Base-by-base conservation (phyloP, 2,329 filamentous ascomycete genomes). In the Karstenula rhodostoma region DNA sequence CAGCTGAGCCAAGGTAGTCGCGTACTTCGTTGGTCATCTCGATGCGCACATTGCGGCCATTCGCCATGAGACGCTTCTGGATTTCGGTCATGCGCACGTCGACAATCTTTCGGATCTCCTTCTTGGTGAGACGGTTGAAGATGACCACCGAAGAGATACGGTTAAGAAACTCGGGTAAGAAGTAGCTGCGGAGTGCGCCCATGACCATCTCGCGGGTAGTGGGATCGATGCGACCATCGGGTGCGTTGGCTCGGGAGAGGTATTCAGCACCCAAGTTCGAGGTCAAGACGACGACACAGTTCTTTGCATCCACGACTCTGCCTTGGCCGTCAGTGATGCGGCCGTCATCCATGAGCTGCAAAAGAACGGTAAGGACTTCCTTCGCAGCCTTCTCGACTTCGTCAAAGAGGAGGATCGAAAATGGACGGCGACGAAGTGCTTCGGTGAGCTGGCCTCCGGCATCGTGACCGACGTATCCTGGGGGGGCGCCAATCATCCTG, bases 271-370 rank as follows among this genome's bases (percentile, higher is more conserved):
- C 95, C 63, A 99, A 80, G 82, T 99, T 99, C 73, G 93, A 97
- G 0, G 95, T 99, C 93, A 99, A 96, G 80, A 99, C 95, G 46
- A 99, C 94, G 69, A 99, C 98, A 77, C 94, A 98, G 85, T 99
- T 99, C 81, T 90, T 93, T 62, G 94, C 95, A 72, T 99, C 95
- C 57, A 99, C 89, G 52, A 97, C 85, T 77, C 95, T 89, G 75
- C 95, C 95, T 86, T 98, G 96, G 50, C 95, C 95, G 75, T 99
- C 95, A 15, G 95, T 99, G 79, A 99, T 98, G 72, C 95, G 93
- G 32, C 95, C 95, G 74, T 99, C 95, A 73, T 99, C 95, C 93
- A 99, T 98, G 73, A 99, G 92, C 79, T 99, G 95, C n/a, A 99
- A 87, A 40, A 99, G 88, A 17, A 99, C 95, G 0, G 95, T 99